Percentiles rank a stretch among this genome's conserved stretches.
These are phyloP conservation scores for Neoscytalidium dimidiatum DNA, from an alignment of 2,329 filamentous ascomycete species.

Conservation along the genomic window DNA sequence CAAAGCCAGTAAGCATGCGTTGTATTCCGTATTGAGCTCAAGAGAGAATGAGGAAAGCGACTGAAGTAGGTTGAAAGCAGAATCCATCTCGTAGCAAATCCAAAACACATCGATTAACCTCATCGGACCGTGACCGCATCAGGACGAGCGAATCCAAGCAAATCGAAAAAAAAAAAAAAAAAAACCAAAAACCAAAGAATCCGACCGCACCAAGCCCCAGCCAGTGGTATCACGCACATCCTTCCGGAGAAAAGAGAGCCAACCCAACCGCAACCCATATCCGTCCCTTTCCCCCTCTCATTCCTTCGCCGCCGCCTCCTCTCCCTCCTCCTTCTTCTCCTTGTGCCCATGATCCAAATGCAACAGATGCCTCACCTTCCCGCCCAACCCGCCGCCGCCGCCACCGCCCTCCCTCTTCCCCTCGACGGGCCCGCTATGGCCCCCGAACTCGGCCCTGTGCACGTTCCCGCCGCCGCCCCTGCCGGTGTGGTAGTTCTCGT, in stretches of 20 bases:
- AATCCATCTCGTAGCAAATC: too few relatives aligned
- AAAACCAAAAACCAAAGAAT: background rate
- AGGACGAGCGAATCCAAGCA: too few relatives aligned
- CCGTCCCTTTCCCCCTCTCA: background rate
- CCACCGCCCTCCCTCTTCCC: background rate
- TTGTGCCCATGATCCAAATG: slow-evolving; percentile 11
- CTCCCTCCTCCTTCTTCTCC: background rate
- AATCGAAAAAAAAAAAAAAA: background rate
- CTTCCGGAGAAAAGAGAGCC: too few relatives aligned
- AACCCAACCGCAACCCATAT: too few relatives aligned
- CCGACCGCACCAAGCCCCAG: background rate
- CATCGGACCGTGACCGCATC: too few relatives aligned
- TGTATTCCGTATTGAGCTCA: too few relatives aligned
- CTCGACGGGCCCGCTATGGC: slow-evolving; percentile 29
- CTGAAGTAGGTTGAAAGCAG: too few relatives aligned
- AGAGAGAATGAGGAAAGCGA: too few relatives aligned
- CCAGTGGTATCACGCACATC: background rate
- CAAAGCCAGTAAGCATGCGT: too few relatives aligned
- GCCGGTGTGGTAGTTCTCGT: slow-evolving; percentile 40
- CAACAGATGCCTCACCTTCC: slow-evolving; percentile 39
- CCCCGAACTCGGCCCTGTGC: slow-evolving; percentile 38
- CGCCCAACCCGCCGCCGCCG: slow-evolving; percentile 28
- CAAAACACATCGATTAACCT: too few relatives aligned
- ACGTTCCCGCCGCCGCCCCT: slow-evolving; percentile 40
- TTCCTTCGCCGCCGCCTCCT: background rate